phyloP scores from a whole-genome alignment of 2,329 filamentous ascomycete genomes.

The Cladosporium velox region DNA sequence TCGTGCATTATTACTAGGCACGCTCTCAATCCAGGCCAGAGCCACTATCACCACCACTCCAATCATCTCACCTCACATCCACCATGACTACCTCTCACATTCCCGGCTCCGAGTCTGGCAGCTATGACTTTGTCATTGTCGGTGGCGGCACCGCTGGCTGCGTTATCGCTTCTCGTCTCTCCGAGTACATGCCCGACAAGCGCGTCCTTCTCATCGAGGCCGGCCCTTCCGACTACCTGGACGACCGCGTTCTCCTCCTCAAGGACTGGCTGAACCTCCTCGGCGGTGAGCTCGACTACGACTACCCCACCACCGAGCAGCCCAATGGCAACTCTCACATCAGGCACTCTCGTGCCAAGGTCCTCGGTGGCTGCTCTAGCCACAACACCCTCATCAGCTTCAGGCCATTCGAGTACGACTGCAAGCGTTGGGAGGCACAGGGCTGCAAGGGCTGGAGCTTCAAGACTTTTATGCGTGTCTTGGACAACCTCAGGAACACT shows the following conservation, averaged over 20 bases:
- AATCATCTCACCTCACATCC: slow-evolving; percentile 22
- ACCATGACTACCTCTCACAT: slow-evolving; percentile 70
- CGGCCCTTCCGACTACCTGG: slow-evolving; percentile 84
- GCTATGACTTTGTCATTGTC: slow-evolving; percentile 82
- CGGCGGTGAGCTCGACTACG: slow-evolving; percentile 86
- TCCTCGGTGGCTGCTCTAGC: slow-evolving; percentile 87
- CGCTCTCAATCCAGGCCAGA: neutral
- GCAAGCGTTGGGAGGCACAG: slow-evolving; percentile 77
- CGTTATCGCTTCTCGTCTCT: slow-evolving; percentile 76
- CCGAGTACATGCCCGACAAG: slow-evolving; percentile 81
- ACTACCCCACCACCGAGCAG: slow-evolving; percentile 87
- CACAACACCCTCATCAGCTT: slow-evolving; percentile 95
- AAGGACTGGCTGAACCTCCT: slow-evolving; percentile 85
- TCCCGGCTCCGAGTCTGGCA: slow-evolving; percentile 62
- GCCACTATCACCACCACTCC: neutral
- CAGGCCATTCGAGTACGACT: slow-evolving; percentile 86
- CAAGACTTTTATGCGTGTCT: slow-evolving; percentile 75
- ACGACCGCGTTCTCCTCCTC: slow-evolving; percentile 81
- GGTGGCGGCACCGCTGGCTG: slow-evolving; percentile 85
- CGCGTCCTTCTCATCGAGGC: slow-evolving; percentile 82
- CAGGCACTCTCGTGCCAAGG: slow-evolving; percentile 88
- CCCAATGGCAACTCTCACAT: slow-evolving; percentile 90
- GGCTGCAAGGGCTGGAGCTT: slow-evolving; percentile 87
- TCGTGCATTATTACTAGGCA: neutral
- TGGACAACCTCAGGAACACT: slow-evolving; percentile 86